These are phyloP conservation scores for Leavenworthia alabamica DNA, from an alignment of 345 rosid genomes.

Conservation along the genomic window DNA sequence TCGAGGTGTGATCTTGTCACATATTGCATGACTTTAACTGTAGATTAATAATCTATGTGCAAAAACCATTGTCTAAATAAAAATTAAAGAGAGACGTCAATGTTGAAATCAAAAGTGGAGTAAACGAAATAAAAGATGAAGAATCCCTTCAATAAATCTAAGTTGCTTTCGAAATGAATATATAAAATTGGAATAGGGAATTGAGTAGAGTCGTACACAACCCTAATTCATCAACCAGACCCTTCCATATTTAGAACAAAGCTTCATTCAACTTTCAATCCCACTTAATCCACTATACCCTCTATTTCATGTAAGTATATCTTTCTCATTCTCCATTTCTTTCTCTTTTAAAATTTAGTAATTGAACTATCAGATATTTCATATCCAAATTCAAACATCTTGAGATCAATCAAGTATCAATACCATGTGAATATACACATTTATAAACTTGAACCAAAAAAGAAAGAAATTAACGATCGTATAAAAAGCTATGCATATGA, in stretches of 20 bases:
- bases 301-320: slow-evolving; percentile 9
- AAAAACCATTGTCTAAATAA: not conserved
- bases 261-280: slow-evolving; percentile 17
- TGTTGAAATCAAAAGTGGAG: slow-evolving; percentile 3
- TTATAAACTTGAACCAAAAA: not conserved
- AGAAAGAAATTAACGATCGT: not conserved
- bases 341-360: not conserved
- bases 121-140: slow-evolving; percentile 7
- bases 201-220: slow-evolving; percentile 22
- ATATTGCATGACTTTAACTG: not conserved
- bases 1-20: not conserved
- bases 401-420: not conserved
- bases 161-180: slow-evolving; percentile 13
- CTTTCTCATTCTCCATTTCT: not conserved
- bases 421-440: slow-evolving; percentile 7
- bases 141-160: not conserved
- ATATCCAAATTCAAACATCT: not conserved
- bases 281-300: slow-evolving; percentile 15
- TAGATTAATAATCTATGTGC: not conserved
- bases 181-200: slow-evolving; percentile 2
- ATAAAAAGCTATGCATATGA: slow-evolving; percentile 16
- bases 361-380: not conserved
- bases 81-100: slow-evolving; percentile 4
- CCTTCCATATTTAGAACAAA: slow-evolving; percentile 21
- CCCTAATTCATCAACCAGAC: slow-evolving; percentile 14